phyloP scores from a whole-genome alignment of 306 rosid genomes.

The Lathyrus oleraceus region DNA sequence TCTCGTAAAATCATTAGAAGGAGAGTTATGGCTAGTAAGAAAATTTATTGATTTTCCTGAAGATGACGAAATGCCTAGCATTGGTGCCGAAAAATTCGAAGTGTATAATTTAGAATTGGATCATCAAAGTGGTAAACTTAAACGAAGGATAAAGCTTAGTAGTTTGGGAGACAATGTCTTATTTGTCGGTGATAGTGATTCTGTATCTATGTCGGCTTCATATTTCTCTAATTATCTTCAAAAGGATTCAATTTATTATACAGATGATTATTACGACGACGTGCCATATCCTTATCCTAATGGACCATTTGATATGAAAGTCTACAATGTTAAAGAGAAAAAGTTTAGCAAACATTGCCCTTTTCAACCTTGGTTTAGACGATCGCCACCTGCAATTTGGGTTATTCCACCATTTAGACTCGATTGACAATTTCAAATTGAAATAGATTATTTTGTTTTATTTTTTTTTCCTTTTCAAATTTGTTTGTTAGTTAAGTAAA shows the following conservation, averaged over 20 bases:
- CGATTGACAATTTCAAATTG: not conserved
- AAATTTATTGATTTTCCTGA: not conserved
- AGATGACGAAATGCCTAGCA: not conserved
- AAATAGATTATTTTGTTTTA: not conserved
- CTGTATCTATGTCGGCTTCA: not conserved
- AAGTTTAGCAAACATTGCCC: not conserved
- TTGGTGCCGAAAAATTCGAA: not conserved
- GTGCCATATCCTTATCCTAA: not conserved
- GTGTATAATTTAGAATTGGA: not conserved
- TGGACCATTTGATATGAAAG: not conserved
- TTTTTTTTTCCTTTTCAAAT: not conserved
- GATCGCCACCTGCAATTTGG: not conserved
- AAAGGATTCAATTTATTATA: not conserved
- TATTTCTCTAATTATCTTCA: not conserved
- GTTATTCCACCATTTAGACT: not conserved
- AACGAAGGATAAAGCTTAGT: not conserved
- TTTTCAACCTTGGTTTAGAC: not conserved
- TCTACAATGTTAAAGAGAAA: not conserved
- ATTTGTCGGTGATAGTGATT: not conserved
- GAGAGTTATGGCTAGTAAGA: not conserved
- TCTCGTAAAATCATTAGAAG: slow-evolving; percentile 8
- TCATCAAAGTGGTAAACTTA: not conserved
- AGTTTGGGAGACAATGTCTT: not conserved
- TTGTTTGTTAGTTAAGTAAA: no score
- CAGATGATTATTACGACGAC: no score